Evolutionary conservation across 305 asterid species (phyloP).

Genomic region (Solanum hybrid): DNA sequence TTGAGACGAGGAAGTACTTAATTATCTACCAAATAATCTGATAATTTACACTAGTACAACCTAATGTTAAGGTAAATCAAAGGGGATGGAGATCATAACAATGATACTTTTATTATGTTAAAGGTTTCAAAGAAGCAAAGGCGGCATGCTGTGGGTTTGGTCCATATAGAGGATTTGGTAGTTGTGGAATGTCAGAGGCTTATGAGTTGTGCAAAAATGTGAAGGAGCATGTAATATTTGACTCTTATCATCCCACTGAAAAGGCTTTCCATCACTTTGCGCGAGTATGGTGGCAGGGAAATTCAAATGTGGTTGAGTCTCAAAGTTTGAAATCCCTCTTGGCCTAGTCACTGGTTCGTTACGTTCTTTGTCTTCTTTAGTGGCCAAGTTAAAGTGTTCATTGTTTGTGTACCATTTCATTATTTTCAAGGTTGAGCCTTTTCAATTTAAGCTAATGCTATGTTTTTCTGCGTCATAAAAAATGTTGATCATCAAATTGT

Average conservation of each 20-base stretch:
- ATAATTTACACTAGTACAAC: not conserved
- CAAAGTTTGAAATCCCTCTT: not conserved
- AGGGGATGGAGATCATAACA: not conserved
- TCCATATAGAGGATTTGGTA: not conserved
- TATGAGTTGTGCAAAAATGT: not conserved
- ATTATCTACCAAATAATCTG: not conserved
- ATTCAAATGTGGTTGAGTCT: not conserved
- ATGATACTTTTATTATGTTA: not conserved
- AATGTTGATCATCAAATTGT: not conserved
- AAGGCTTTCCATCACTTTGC: not conserved
- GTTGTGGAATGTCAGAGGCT: not conserved
- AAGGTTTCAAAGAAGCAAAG: not conserved
- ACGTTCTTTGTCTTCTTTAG: not conserved
- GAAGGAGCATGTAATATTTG: not conserved
- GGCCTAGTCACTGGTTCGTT: not conserved
- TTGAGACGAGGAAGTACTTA: not conserved
- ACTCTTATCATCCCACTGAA: not conserved
- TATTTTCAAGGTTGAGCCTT: not conserved
- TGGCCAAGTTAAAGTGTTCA: not conserved
- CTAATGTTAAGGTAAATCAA: not conserved
- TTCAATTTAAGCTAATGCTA: not conserved
- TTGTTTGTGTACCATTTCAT: not conserved
- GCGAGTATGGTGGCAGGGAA: not conserved
- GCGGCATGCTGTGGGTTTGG: not conserved
- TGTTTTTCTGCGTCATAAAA: not conserved